phyloP scores from a whole-genome alignment of 371 early-diverging fungal species.

The Mortierella sp. region DNA sequence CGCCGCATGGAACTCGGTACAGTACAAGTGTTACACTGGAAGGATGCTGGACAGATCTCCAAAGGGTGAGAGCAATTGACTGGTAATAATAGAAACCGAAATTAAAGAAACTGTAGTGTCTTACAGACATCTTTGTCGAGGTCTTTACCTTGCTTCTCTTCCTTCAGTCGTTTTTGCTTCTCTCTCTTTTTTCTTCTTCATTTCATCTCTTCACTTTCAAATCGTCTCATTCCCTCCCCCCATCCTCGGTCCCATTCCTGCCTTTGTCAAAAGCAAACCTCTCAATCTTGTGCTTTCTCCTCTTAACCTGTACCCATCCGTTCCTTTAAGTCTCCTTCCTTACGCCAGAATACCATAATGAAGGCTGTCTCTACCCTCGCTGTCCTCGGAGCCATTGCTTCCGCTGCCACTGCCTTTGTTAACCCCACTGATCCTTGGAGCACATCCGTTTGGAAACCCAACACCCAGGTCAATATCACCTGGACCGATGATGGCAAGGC shows the following conservation, averaged over 20 bases:
- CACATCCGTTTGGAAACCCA: conserved; percentile 23
- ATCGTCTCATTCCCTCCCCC: background rate
- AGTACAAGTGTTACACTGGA: too few relatives aligned
- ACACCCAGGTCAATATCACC: conserved; percentile 29
- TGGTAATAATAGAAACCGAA: too few relatives aligned
- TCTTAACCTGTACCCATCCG: background rate
- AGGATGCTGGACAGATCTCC: too few relatives aligned
- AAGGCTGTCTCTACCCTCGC: conserved; percentile 33
- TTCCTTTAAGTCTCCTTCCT: background rate
- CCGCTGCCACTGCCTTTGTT: conserved; percentile 39
- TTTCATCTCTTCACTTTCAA: conserved; percentile 4
- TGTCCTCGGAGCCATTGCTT: conserved; percentile 35
- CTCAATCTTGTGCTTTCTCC: too few relatives aligned
- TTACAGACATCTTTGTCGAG: too few relatives aligned
- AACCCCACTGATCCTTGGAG: conserved; percentile 41
- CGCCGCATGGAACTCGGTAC: too few relatives aligned
- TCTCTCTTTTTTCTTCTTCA: conserved; percentile 8
- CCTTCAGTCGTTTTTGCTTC: background rate
- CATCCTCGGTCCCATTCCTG: background rate
- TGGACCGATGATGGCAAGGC: conserved; percentile 20
- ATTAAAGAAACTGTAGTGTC: too few relatives aligned
- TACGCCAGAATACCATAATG: conserved; percentile 17
- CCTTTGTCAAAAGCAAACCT: too few relatives aligned
- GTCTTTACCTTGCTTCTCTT: background rate
- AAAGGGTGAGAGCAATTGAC: too few relatives aligned